Evolutionary conservation across 73 alveolate species (phyloP).

Genomic region (Breviolum minutum): DNA sequence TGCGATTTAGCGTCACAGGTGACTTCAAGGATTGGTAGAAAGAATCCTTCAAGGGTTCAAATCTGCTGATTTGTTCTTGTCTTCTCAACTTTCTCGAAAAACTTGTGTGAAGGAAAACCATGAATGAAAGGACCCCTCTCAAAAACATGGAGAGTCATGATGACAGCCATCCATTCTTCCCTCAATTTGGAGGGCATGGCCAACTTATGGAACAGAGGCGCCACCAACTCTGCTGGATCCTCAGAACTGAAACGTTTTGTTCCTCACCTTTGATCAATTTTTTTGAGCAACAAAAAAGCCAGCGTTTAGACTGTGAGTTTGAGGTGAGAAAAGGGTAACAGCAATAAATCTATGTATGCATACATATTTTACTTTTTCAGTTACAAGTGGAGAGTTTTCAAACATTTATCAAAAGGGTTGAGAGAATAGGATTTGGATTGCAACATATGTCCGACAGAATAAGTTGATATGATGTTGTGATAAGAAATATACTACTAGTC

Average conservation of each 20-base stretch:
- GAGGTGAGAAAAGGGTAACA: neutral
- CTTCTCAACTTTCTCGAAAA: neutral
- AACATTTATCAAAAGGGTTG: too few species aligned
- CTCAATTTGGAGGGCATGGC: neutral
- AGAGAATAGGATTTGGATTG: too few species aligned
- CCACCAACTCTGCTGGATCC: neutral
- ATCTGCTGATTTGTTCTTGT: too few species aligned
- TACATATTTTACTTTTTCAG: too few species aligned
- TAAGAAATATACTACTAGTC: too few species aligned
- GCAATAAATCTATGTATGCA: neutral
- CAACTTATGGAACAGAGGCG: conserved; percentile 8
- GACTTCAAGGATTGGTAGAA: too few species aligned
- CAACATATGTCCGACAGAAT: neutral
- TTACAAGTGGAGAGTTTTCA: too few species aligned
- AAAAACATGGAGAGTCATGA: neutral
- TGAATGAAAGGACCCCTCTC: neutral
- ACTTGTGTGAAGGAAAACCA: neutral
- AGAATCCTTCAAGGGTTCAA: too few species aligned
- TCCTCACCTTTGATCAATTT: neutral
- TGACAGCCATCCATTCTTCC: neutral
- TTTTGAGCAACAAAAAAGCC: neutral
- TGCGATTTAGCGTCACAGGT: too few species aligned
- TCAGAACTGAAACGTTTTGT: neutral
- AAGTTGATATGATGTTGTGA: too few species aligned
- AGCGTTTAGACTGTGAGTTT: too few species aligned